These are phyloP conservation scores for Stagonosporopsis vannaccii DNA, from an alignment of 2,329 filamentous ascomycete species.

Conservation along the genomic window DNA sequence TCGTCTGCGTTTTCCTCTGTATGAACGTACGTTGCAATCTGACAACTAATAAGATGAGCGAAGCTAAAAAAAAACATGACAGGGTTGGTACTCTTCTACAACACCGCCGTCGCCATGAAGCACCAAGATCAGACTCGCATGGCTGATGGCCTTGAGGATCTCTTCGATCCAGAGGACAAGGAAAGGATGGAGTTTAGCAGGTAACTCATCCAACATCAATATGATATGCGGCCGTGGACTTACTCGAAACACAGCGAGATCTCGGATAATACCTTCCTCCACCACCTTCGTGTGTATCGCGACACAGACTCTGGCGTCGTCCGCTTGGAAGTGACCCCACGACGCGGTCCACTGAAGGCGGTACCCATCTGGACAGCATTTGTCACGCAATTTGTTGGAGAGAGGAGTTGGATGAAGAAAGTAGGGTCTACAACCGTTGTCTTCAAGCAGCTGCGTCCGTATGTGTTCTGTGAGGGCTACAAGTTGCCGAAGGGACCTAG, in stretches of 20 bases:
- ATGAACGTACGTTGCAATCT: conserved; percentile 56
- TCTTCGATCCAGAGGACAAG: conserved; percentile 53
- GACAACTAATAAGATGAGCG: neutral
- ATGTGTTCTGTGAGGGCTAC: conserved; percentile 63
- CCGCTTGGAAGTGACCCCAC: conserved; percentile 64
- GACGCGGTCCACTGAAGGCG: conserved; percentile 59
- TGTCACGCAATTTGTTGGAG: conserved; percentile 53
- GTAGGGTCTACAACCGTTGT: conserved; percentile 54
- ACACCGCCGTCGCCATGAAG: conserved; percentile 64
- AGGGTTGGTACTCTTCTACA: conserved; percentile 66
- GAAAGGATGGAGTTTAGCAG: conserved; percentile 58
- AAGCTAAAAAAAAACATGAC: conserved; percentile 29
- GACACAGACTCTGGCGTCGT: conserved; percentile 61
- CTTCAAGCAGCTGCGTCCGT: conserved; percentile 60
- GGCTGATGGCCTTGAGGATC: conserved; percentile 53
- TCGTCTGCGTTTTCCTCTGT: conserved; percentile 60
- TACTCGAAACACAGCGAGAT: conserved; percentile 54
- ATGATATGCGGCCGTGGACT: conserved; percentile 2
- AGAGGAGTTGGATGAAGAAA: conserved; percentile 58
- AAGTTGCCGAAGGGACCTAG: conserved; percentile 37
- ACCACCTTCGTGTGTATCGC: conserved; percentile 62
- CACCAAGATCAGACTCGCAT: conserved; percentile 59
- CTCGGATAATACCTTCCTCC: conserved; percentile 59
- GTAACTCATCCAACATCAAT: conserved; percentile 41
- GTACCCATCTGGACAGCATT: conserved; percentile 67